Percentiles rank a stretch among this genome's conserved stretches.
These are phyloP conservation scores for Sugiyamaella boreocaroliniensis DNA, from an alignment of 805 yeast species.

Conservation along the genomic window DNA sequence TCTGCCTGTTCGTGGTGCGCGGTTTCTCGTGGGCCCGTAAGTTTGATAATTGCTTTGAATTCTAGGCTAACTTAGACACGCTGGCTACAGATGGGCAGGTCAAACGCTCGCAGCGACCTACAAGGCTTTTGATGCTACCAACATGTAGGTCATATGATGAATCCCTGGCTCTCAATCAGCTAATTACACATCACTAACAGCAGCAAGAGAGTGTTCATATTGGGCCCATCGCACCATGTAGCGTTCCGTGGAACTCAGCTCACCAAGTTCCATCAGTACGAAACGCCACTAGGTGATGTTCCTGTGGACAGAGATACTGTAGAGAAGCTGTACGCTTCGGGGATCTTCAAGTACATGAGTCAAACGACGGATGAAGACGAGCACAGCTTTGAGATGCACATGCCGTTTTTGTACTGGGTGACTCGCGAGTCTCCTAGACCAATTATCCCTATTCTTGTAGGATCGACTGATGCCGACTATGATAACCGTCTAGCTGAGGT, in stretches of 20 bases:
- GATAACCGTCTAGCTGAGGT: conserved; percentile 41
- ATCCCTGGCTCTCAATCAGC: not conserved
- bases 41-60: conserved; percentile 15
- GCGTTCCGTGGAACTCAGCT: conserved; percentile 60
- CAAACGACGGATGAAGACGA: conserved; percentile 66
- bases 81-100: conserved; percentile 86
- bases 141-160: conserved; percentile 27
- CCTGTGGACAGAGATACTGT: conserved; percentile 50
- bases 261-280: conserved; percentile 48
- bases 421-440: conserved; percentile 14
- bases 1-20: conserved; percentile 34
- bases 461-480: conserved; percentile 46
- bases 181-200: not conserved
- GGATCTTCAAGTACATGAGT: conserved; percentile 50
- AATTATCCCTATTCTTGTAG: conserved; percentile 76
- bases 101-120: conserved; percentile 70
- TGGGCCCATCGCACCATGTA: conserved; percentile 93
- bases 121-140: conserved; percentile 55
- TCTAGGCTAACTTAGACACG: conserved; percentile 48
- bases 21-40: conserved; percentile 52
- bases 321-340: conserved; percentile 28
- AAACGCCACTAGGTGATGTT: conserved; percentile 78
- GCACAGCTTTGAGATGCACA: conserved; percentile 93
- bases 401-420: conserved; percentile 59
- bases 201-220: conserved; percentile 59